A percentile compares a stretch with the other conserved stretches of the same genome.
phyloP scores from a whole-genome alignment of 2,329 filamentous ascomycete genomes.

The Colletotrichum navitas region DNA sequence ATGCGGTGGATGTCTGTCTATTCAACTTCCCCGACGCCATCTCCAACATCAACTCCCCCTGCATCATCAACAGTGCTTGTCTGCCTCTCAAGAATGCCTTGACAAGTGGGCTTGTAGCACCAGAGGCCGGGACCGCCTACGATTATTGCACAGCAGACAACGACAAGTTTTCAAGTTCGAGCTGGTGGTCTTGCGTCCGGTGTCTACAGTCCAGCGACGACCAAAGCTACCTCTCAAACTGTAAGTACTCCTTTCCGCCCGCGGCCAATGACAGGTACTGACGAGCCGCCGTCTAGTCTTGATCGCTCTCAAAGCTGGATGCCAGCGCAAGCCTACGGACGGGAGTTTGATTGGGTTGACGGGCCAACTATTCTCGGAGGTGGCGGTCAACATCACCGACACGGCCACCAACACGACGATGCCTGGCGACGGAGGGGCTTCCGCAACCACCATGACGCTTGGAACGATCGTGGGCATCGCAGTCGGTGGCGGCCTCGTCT shows the following conservation, averaged over 20 bases:
- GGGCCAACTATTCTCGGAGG: conserved; percentile 56
- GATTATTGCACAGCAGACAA: conserved; percentile 58
- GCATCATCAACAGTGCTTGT: conserved; percentile 58
- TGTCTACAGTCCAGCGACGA: conserved; percentile 58
- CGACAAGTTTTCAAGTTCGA: conserved; percentile 49
- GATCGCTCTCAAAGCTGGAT: conserved; percentile 61
- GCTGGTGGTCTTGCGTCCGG: conserved; percentile 54
- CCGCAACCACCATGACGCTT: conserved; percentile 54
- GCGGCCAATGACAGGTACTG: neutral
- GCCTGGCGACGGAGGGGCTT: conserved; percentile 46
- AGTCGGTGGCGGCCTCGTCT: conserved; percentile 58
- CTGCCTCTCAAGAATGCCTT: conserved; percentile 55
- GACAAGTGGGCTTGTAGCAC: conserved; percentile 49
- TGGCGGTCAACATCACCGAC: conserved; percentile 56
- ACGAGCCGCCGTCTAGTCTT: conserved; percentile 55
- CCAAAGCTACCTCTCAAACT: conserved; percentile 62
- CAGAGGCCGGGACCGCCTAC: conserved; percentile 47
- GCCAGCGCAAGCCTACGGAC: conserved; percentile 57
- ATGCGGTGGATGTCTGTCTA: conserved; percentile 61
- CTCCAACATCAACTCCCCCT: conserved; percentile 54
- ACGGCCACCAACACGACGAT: conserved; percentile 44
- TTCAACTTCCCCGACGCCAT: conserved; percentile 52
- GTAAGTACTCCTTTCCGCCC: conserved; percentile 50
- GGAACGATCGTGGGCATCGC: conserved; percentile 68
- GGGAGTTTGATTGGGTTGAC: conserved; percentile 57